A percentile compares a stretch with the other conserved stretches of the same genome.
Evolutionary conservation across 345 rosid species (phyloP).

Genomic region (Dipteronia sinensis): DNA sequence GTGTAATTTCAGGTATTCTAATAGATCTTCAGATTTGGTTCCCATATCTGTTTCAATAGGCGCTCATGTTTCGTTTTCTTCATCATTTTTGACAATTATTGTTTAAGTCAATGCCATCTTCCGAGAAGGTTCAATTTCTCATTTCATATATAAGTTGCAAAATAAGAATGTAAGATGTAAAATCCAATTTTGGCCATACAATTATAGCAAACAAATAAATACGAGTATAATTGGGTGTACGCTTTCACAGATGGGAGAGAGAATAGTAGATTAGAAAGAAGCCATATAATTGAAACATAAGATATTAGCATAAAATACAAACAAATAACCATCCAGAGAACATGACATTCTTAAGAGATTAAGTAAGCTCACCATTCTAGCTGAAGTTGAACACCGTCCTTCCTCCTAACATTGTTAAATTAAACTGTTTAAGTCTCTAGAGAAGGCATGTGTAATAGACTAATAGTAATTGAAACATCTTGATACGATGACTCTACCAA

Average conservation of each 20-base stretch:
- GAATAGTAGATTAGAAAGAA: neutral
- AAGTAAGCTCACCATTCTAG: slow-evolving; percentile 70
- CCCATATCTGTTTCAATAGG: too few relatives aligned
- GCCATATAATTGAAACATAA: neutral
- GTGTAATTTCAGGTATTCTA: too few relatives aligned
- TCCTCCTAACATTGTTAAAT: slow-evolving; percentile 43
- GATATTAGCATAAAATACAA: neutral
- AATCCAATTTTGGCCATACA: neutral
- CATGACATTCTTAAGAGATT: slow-evolving; percentile 11
- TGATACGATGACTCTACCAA: neutral
- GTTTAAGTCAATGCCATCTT: neutral
- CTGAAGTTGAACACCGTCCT: slow-evolving; percentile 67
- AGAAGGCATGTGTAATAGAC: neutral
- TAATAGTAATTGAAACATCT: neutral
- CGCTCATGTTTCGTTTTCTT: neutral
- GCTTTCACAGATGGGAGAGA: neutral
- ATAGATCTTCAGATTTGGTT: too few relatives aligned
- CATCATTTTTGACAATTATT: neutral
- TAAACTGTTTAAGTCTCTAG: neutral
- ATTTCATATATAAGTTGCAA: neutral
- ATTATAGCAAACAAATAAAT: neutral
- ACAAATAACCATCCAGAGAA: neutral
- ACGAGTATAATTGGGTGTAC: neutral
- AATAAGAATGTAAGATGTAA: neutral
- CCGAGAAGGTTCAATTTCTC: neutral